Evolutionary conservation across 352 stramenopile species (phyloP).

Genomic region (Phytopythium sindhum): DNA sequence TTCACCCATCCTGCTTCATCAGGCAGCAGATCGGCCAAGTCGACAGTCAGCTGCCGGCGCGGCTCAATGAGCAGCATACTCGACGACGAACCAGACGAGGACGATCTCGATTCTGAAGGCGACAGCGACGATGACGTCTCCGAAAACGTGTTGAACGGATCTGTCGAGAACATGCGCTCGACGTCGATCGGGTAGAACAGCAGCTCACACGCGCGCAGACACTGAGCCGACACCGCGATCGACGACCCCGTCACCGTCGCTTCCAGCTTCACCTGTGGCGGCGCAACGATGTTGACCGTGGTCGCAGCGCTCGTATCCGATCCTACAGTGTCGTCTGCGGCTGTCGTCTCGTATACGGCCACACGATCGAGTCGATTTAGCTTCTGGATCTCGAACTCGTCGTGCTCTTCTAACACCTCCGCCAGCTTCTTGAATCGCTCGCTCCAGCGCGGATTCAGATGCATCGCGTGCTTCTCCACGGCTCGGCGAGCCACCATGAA

Average conservation of each 20-base stretch:
- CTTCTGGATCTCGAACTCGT: constrained; percentile 24
- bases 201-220: constrained; percentile 33
- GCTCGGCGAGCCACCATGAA: constrained; percentile 37
- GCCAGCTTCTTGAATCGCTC: constrained; percentile 38
- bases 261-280: constrained; percentile 17
- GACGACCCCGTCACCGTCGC: constrained; percentile 21
- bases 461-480: constrained; percentile 29
- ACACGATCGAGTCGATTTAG: constrained; percentile 14
- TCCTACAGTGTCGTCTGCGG: neutral
- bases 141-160: constrained; percentile 52
- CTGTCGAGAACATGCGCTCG: constrained; percentile 65
- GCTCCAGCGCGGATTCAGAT: constrained; percentile 44
- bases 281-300: neutral
- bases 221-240: constrained; percentile 28
- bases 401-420: constrained; percentile 42
- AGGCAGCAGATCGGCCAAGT: constrained; percentile 1
- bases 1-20: constrained; percentile 9
- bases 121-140: constrained; percentile 8
- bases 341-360: constrained; percentile 11
- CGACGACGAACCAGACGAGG: constrained; percentile 18
- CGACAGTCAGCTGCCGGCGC: constrained; percentile 27
- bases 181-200: constrained; percentile 63
- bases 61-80: constrained; percentile 47
- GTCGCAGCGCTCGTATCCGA: neutral
- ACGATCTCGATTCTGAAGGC: neutral